Base-by-base conservation (phyloP, 2,329 filamentous ascomycete species). In the Sarocladiaceae sp. region DNA sequence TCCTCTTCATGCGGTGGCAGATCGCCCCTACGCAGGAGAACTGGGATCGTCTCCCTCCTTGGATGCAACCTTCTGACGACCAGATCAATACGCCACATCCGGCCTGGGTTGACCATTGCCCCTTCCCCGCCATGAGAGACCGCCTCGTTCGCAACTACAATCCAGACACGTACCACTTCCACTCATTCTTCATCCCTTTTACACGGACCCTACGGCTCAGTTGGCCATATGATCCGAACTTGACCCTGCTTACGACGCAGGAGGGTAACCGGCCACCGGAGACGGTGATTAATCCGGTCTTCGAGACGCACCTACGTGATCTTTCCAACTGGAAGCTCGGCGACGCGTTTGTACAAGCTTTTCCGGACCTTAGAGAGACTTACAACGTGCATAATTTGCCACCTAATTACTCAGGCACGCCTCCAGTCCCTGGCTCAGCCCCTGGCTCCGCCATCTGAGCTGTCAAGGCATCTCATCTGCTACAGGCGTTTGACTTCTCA, bases 321-420 rank as follows among this genome's bases (percentile, higher is more conserved):
- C 58, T 89, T 31, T 76, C 82, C 47, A 95, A 95, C 56, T 96
- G 90, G 89, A 84, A 79, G 47, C 58, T 95, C 2, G 88, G 88
- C 0, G 73, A 77, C 4, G 69, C 70, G 2, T 93, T 93, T 61
- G 73, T 74, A 18, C 70, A 74, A 48, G 69, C 74, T 0, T 88
- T 84, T 54, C 87, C 88, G 0, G 60, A 43, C 7, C 50, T 66
- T 13, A 50, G 47, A 6, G 58, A 59, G 6, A 58, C 54, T 6
- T 63, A 54, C 44, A 58, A 60, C 43, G 44, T 62, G 40, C 40
- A 43, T 19, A 43, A 43, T 20, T 21, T 43, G 10, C 40, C 40
- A 7, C 29, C 40, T 13, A 21, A 41, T 19, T 41, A 29, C 23
- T 27, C 37, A 3, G 37, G 37, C 23, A 41, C 37, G 3, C 37